Conservation (phyloP, 768 basidiomycete species). For the Suillus fuscotomentosus region DNA sequence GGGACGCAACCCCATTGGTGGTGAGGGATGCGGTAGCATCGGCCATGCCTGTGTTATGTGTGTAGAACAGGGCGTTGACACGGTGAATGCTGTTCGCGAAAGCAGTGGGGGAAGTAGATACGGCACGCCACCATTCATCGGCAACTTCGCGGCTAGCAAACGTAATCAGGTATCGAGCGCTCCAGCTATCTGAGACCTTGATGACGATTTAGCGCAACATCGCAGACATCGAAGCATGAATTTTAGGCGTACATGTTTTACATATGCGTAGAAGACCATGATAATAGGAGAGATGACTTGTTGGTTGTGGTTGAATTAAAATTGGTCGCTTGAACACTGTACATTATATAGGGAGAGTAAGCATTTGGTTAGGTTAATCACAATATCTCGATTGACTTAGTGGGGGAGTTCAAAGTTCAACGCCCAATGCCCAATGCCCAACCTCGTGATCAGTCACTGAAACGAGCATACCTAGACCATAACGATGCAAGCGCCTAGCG, state of each 20-base stretch:
- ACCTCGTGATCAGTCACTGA: no score
- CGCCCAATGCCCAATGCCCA: no score
- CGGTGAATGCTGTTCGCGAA: neutral
- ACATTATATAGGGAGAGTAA: neutral
- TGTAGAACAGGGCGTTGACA: neutral
- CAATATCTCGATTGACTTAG: no score
- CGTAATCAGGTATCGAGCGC: conserved; percentile 17
- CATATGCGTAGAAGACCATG: neutral
- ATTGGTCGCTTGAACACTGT: neutral
- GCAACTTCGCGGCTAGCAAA: conserved; percentile 21
- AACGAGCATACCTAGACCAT: no score
- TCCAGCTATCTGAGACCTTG: fast-evolving
- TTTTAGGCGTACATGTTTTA: neutral
- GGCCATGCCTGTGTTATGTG: neutral
- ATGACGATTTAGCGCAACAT: neutral
- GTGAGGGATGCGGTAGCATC: fast-evolving
- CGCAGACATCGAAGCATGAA: neutral
- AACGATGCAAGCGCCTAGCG: no score
- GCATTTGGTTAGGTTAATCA: neutral
- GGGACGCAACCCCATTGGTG: neutral
- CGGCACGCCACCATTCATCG: conserved; percentile 25
- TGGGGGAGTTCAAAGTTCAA: no score
- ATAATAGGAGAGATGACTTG: neutral
- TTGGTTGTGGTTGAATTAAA: neutral
- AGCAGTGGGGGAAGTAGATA: conserved; percentile 2